Evolutionary conservation across 805 yeast genomes (phyloP), one percentile per base, ranked within the genome.

Genomic region (Scheffersomyces lignosus): DNA sequence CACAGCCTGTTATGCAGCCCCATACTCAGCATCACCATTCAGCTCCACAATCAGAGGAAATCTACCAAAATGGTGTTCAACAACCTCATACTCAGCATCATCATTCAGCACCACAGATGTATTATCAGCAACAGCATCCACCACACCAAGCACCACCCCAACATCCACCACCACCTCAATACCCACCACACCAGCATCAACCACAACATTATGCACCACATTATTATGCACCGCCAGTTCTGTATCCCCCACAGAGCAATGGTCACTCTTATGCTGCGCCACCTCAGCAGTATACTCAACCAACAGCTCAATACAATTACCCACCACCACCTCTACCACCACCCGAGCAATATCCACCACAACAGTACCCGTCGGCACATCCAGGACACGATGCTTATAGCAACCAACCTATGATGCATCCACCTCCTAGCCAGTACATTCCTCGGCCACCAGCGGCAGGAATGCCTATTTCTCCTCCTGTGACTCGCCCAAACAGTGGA

Each of bases 121-220:
- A n/a, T n/a, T n/a, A n/a, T n/a, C n/a, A n/a, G n/a, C n/a, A n/a
- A n/a, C n/a, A n/a, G n/a, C n/a, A n/a, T n/a, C n/a, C n/a, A n/a
- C n/a, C n/a, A n/a, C n/a, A n/a, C n/a, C n/a, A n/a, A n/a, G n/a
- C n/a, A n/a, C 31, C 32, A 9, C 27, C n/a, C 6, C 34, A 15
- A 28, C 24, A 20, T 5, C 33, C 36, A 13, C 36, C 18, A 7
- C 36, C 29, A 18, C 36, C 18, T 9, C 27, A 31, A 9, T 15
- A 16, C 15, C 17, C 4, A 25, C 33, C 16, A 1, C 35, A 25
- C 3, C 48, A 31, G 15, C 36, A 16, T 13, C 14, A 23, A 3
- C 33, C 28, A 5, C 25, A 15, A 17, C 33, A 22, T 18, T 29
- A 54, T 18, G 56, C 58, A 8, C 59, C 56, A 15, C 56, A 50